Base-by-base conservation (phyloP, 2,329 filamentous ascomycete species). In the Diplodia intermedia region DNA sequence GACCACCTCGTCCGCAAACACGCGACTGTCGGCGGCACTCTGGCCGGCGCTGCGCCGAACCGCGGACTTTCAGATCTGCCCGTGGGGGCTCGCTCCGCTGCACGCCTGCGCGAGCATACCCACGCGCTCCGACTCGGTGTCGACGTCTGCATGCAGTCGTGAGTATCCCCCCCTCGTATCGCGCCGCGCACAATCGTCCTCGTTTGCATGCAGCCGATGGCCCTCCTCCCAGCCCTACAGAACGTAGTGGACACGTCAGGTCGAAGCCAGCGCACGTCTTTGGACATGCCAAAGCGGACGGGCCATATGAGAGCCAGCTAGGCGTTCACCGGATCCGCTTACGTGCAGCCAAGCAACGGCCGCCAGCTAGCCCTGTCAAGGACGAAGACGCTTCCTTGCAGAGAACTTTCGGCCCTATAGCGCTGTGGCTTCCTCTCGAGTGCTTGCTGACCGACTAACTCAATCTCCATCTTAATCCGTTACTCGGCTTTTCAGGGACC, bases 21-120 rank as follows among this genome's bases (percentile, higher is more conserved):
- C 57, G 57, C 57, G 40, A 61, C 57, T 61, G 36, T 61, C 57
- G 57, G 57, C 40, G 36, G 15, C 47, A 61, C 57, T 60, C 12
- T 49, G 38, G 43, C 56, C 38, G 56, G 56, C 26, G 18, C 36
- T 38, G 56, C 56, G 56, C 56, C 15, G 56, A 60, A 47, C 36
- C 38, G 56, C 9, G 36, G 36, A 38, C 36, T 8, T 47, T 38
- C 56, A 47, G 38, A 60, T 60, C 56, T 43, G 31, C 56, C 56
- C 38, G 36, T 60, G 47, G 55, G 55, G 55, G 55, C 55, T 7
- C 29, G 31, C 53, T 55, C 20, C 18, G 23, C 57, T 40, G 26
- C 26, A 4, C 26, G 26, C 26, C 26, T 26, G 26, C 26, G 26
- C 57, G 31, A 60, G 56, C 38, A 60, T 29, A 31, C 38, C 57